Conservation (phyloP, 2,329 filamentous ascomycete species). For the Talaromyces sp. region DNA sequence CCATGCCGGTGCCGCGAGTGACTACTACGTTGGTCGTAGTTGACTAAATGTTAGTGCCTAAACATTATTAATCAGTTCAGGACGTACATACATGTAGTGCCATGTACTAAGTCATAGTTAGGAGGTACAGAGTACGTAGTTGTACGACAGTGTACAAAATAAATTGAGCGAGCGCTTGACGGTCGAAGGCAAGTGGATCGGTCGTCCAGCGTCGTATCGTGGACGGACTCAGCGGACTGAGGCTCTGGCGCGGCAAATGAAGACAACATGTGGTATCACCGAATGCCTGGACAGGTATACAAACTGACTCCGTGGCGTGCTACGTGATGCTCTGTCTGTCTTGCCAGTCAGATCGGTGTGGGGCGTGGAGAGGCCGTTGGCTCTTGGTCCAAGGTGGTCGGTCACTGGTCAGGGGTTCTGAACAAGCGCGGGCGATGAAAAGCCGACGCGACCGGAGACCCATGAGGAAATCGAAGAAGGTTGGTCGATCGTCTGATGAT, state of each 20-base stretch:
- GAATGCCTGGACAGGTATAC: neutral
- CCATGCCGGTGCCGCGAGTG: neutral
- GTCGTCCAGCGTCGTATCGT: neutral
- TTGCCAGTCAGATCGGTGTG: neutral
- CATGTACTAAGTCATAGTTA: too few species aligned
- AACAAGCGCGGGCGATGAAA: conserved; percentile 11
- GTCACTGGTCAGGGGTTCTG: neutral
- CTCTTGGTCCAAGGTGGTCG: too few species aligned
- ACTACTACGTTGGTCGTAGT: conserved; percentile 1
- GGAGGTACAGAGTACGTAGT: neutral
- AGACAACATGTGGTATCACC: conserved; percentile 5
- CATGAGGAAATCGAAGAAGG: conserved; percentile 13
- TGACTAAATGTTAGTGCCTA: neutral
- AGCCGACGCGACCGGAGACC: conserved; percentile 7
- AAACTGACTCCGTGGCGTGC: neutral
- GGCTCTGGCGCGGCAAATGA: conserved; percentile 16
- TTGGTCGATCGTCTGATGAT: conserved; percentile 11
- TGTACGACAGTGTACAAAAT: neutral
- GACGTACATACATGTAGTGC: too few species aligned
- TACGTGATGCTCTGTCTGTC: neutral
- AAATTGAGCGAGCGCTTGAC: neutral
- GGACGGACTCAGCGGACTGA: neutral
- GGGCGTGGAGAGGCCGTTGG: conserved; percentile 4
- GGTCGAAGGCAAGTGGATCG: neutral
- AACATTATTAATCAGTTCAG: neutral